phyloP scores from a whole-genome alignment of 306 rosid species.

The Cucurbita moschata region DNA sequence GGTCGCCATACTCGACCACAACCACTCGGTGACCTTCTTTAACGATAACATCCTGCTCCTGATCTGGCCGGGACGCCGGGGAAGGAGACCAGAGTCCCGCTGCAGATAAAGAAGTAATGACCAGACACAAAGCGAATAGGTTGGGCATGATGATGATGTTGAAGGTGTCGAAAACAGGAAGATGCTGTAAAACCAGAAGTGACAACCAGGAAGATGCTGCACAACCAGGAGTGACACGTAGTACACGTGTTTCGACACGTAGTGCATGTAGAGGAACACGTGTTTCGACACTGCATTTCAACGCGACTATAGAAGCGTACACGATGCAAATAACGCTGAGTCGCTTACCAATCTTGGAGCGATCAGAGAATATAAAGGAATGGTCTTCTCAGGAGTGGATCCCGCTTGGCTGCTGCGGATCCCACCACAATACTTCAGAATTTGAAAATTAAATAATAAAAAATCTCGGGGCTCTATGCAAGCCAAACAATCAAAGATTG shows the following conservation, averaged over 20 bases:
- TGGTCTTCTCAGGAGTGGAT: too few relatives aligned
- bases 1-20: conserved; percentile 49
- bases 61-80: conserved; percentile 4
- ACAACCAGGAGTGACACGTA: background rate
- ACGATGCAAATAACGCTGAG: background rate
- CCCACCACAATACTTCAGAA: too few relatives aligned
- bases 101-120: conserved; percentile 33
- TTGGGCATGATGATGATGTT: conserved; percentile 35
- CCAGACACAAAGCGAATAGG: conserved; percentile 29
- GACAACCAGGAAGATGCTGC: background rate
- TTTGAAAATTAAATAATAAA: too few relatives aligned
- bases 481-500: too few relatives aligned
- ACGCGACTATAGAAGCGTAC: background rate
- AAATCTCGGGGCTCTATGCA: too few relatives aligned
- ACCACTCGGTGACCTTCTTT: conserved; percentile 53
- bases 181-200: background rate
- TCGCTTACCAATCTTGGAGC: conserved; percentile 71
- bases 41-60: conserved; percentile 22
- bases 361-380: background rate
- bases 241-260: too few relatives aligned
- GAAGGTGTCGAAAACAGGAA: background rate
- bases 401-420: too few relatives aligned
- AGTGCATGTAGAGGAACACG: background rate
- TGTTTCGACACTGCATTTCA: background rate
- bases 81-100: conserved; percentile 45